Conservation (phyloP, 305 asterid genomes). For the Plantago coronopus region DNA sequence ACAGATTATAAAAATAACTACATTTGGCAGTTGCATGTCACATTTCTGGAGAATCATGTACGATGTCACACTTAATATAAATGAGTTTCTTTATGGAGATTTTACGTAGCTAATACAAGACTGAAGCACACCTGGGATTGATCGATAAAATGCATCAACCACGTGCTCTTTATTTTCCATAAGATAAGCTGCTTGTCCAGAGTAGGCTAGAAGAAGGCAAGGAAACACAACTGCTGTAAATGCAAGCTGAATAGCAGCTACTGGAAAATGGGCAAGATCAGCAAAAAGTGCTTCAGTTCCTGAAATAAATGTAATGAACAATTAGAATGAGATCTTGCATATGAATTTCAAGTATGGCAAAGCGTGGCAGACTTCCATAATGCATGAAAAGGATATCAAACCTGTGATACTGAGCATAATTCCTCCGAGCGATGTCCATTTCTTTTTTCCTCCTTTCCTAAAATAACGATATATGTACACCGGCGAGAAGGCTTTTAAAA, state of each 20-base stretch:
- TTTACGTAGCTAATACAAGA: background rate
- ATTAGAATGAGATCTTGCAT: slow-evolving; percentile 10
- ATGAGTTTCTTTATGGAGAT: background rate
- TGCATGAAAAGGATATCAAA: slow-evolving; percentile 18
- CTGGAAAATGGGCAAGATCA: slow-evolving; percentile 92
- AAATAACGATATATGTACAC: slow-evolving; percentile 70
- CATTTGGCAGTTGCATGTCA: background rate
- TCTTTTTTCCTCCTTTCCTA: slow-evolving; percentile 49
- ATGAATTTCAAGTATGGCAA: background rate
- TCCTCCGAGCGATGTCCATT: slow-evolving; percentile 96
- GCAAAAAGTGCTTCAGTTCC: slow-evolving; percentile 99
- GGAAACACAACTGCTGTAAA: slow-evolving; percentile 89
- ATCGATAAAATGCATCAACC: slow-evolving; percentile 82
- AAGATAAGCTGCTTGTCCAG: slow-evolving; percentile 98
- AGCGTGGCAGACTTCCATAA: background rate
- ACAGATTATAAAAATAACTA: slow-evolving; percentile 4
- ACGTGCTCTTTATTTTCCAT: slow-evolving; percentile 67
- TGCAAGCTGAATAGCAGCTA: slow-evolving; percentile 89
- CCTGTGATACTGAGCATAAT: slow-evolving; percentile 99
- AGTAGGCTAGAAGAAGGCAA: slow-evolving; percentile 91
- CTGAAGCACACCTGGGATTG: slow-evolving; percentile 77
- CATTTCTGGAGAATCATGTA: background rate
- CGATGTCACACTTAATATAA: background rate
- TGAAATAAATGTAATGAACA: slow-evolving; percentile 34
- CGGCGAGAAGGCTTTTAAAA: slow-evolving; percentile 84